Evolutionary conservation across 1,284 basidiomycete genomes (phyloP), one percentile per base, ranked within the genome.

Genomic region (Ceratobasidium sp.): DNA sequence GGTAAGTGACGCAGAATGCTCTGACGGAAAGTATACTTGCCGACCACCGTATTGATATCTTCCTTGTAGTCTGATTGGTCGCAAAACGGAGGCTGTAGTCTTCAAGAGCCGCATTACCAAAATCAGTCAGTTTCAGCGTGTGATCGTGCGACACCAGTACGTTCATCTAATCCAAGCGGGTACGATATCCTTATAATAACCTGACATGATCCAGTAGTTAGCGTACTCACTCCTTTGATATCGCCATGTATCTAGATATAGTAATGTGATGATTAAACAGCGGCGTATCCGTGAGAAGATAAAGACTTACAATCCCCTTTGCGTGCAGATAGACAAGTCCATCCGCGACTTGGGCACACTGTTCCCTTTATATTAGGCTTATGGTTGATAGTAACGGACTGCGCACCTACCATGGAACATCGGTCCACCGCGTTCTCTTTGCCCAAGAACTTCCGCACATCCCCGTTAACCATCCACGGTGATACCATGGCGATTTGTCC

Each of bases 171-270:
- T 23, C 33, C 60, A 44, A 35, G 5, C 33, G 33, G 20, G 7
- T 41, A 38, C 16, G 16, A 65, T 65, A 30, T 30, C 27, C 27
- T 30, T 30, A 30, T 30, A 30, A 30, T 30, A 30, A 30, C 27
- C 27, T 30, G 27, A 30, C 27, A 30, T 30, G 27, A 30, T 30
- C 27, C 27, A 30, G 27, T 30, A 30, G 23, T 55, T n/a, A 48
- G 33, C 59, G 64, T 46, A 23, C 64, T 44, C n/a, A 66, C 64
- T 27, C 30, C 64, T 66, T 66, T 66, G 18, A 66, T 27, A 35
- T 66, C 64, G 2, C 64, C 64, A 48, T 66, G 64, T 46, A 66
- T n/a, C 64, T 66, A 41, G 59, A 23, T 8, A 30, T 20, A 18
- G 12, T 16, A 48, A 20, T 46, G 14, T 8, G 14, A 20, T 46